A percentile compares a stretch with the other conserved stretches of the same genome.
These are phyloP conservation scores for Microbotryum silenes-acaulis DNA, from an alignment of 1,284 basidiomycete species.

Conservation along the genomic window DNA sequence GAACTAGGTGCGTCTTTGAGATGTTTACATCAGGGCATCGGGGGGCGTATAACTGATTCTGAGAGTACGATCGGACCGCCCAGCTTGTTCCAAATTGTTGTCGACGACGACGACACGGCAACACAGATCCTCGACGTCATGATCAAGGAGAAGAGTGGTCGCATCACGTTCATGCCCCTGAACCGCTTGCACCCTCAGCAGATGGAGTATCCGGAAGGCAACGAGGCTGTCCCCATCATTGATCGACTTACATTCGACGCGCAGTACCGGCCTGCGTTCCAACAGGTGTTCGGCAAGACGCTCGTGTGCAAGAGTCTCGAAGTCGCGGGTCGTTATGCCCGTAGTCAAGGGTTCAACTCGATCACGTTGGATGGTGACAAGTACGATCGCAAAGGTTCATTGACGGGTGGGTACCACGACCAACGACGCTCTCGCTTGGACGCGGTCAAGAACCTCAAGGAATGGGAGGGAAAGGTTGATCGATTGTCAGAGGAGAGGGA, in stretches of 20 bases:
- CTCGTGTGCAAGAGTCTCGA: conserved; percentile 89
- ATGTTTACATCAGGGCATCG: not conserved
- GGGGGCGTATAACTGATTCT: not conserved
- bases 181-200: conserved; percentile 82
- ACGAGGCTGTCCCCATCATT: conserved; percentile 70
- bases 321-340: conserved; percentile 87
- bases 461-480: conserved; percentile 67
- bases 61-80: no score
- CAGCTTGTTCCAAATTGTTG: conserved; percentile 94
- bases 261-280: conserved; percentile 70
- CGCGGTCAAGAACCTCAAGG: conserved; percentile 66
- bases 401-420: conserved; percentile 96
- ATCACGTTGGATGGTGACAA: conserved; percentile 98
- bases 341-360: conserved; percentile 88
- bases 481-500: conserved; percentile 56
- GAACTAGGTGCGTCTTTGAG: conserved; percentile 59
- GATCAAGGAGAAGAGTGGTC: conserved; percentile 82
- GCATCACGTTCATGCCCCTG: conserved; percentile 97
- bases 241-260: conserved; percentile 74
- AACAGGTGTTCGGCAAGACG: conserved; percentile 97
- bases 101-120: conserved; percentile 90
- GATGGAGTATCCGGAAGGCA: conserved; percentile 57
- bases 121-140: conserved; percentile 80
- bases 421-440: conserved; percentile 82
- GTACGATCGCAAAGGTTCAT: conserved; percentile 88